phyloP scores from a whole-genome alignment of 768 basidiomycete genomes.

The Candolleomyces aberdarensis region DNA sequence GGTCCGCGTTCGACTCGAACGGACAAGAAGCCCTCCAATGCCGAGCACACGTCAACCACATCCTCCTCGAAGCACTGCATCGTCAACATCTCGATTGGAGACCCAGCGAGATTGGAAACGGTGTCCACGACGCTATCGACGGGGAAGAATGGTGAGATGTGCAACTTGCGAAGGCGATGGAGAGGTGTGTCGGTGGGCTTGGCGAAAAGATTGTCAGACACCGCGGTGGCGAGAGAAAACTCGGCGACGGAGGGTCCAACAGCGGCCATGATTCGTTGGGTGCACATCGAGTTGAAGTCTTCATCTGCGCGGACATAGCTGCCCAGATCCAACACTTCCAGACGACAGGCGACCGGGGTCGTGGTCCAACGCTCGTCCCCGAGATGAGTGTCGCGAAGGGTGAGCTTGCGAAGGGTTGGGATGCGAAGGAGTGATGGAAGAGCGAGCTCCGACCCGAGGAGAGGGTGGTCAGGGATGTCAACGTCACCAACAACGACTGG shows the following conservation, averaged over 20 bases:
- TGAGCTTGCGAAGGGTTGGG: conserved; percentile 56
- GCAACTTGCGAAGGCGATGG: conserved; percentile 49
- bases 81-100: conserved; percentile 55
- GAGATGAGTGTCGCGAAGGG: conserved; percentile 69
- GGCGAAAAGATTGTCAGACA: conserved; percentile 39
- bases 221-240: conserved; percentile 50
- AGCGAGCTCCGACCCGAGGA: conserved; percentile 52
- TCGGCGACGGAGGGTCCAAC: conserved; percentile 53
- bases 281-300: conserved; percentile 50
- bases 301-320: conserved; percentile 53
- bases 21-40: conserved; percentile 54
- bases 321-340: conserved; percentile 57
- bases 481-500: conserved; percentile 62
- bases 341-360: conserved; percentile 46
- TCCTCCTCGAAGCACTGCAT: conserved; percentile 63
- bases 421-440: conserved; percentile 67
- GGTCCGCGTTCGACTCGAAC: conserved; percentile 47
- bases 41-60: conserved; percentile 56
- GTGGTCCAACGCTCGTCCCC: conserved; percentile 59
- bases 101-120: conserved; percentile 53
- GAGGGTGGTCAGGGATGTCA: conserved; percentile 53
- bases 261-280: conserved; percentile 58
- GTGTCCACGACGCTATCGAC: conserved; percentile 59
- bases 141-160: conserved; percentile 61
- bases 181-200: conserved; percentile 44